Percentiles rank a stretch among this genome's conserved stretches.
phyloP scores from a whole-genome alignment of 306 rosid genomes.

The Cajanus cajan region DNA sequence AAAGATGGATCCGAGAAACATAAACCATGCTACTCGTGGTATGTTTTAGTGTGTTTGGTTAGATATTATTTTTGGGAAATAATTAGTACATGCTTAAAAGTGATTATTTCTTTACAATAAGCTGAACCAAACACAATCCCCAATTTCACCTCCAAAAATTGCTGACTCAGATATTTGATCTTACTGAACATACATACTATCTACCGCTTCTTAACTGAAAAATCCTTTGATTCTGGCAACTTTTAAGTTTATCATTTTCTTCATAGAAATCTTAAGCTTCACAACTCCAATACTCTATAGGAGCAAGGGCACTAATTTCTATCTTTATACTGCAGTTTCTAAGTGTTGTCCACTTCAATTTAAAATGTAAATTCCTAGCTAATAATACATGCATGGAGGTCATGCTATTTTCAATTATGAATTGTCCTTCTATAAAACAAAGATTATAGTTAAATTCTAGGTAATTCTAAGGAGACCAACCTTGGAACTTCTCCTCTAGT shows the following conservation, averaged over 20 bases:
- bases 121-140: neutral
- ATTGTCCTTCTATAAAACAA: neutral
- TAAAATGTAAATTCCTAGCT: neutral
- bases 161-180: neutral
- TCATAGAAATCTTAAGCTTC: neutral
- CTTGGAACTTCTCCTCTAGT: conserved; percentile 97
- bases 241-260: neutral
- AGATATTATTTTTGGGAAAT: neutral
- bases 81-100: neutral
- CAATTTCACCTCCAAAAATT: neutral
- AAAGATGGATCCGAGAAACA: neutral
- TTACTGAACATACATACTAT: neutral
- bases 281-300: neutral
- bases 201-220: neutral
- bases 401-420: neutral
- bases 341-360: neutral
- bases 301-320: neutral
- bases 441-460: neutral
- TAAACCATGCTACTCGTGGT: neutral
- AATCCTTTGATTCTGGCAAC: neutral
- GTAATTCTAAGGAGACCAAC: conserved; percentile 37
- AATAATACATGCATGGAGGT: neutral
- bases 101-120: neutral
- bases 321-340: neutral
- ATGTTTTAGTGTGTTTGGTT: neutral